Evolutionary conservation across 139 green algal genomes (phyloP).

Genomic region (Bryopsis sp.): DNA sequence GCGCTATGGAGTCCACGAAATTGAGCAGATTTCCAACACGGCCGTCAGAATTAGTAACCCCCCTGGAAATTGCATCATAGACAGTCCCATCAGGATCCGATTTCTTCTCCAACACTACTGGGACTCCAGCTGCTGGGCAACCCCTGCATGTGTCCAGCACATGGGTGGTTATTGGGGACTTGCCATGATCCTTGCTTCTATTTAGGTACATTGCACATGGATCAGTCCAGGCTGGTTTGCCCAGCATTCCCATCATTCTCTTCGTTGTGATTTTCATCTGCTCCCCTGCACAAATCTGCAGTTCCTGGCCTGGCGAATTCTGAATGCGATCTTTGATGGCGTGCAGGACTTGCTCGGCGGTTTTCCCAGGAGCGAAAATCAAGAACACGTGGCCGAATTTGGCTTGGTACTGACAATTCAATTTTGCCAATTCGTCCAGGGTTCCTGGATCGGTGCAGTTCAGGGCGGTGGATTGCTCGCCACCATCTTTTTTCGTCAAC

Average conservation of each 20-base stretch:
- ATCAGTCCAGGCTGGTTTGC: background rate
- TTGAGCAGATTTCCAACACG: constrained; percentile 27
- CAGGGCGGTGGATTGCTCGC: background rate
- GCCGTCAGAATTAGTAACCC: constrained; percentile 71
- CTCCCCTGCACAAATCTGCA: constrained; percentile 61
- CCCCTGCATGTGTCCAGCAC: constrained; percentile 81
- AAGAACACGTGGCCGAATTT: constrained; percentile 92
- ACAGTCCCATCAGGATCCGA: constrained; percentile 20
- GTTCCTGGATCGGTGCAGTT: background rate
- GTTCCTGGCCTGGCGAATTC: constrained; percentile 46
- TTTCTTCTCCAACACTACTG: constrained; percentile 47
- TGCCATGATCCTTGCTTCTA: background rate
- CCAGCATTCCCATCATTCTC: constrained; percentile 54
- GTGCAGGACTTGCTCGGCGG: constrained; percentile 51
- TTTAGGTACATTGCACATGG: no score
- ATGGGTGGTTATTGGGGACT: constrained; percentile 89
- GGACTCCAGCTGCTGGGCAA: constrained; percentile 61
- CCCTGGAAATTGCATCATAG: constrained; percentile 42
- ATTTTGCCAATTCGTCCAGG: constrained; percentile 44
- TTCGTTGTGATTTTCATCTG: constrained; percentile 96
- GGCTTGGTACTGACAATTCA: constrained; percentile 58
- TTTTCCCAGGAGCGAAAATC: constrained; percentile 73
- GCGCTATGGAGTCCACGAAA: background rate
- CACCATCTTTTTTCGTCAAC: background rate
- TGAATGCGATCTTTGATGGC: constrained; percentile 34